Percentiles rank a stretch among this genome's conserved stretches.
Conservation (phyloP, 495 filamentous ascomycete genomes). For the Acidiella bohemica region DNA sequence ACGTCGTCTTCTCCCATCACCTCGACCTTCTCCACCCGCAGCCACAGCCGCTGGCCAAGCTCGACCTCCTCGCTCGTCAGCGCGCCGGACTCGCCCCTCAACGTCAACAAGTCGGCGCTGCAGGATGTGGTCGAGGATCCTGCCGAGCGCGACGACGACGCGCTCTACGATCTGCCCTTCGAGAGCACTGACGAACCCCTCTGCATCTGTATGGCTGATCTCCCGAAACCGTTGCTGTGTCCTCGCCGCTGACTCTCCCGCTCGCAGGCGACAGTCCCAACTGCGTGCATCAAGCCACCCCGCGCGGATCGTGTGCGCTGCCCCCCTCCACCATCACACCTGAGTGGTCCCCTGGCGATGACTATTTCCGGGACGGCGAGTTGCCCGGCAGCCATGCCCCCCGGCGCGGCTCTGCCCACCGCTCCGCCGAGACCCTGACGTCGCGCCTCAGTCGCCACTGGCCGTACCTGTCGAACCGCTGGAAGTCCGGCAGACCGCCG, state of each 20-base stretch:
- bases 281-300: conserved; percentile 14
- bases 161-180: not conserved
- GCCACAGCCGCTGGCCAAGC: conserved; percentile 46
- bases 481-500: conserved; percentile 36
- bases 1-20: conserved; percentile 47
- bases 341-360: conserved; percentile 15
- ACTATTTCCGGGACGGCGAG: conserved; percentile 40
- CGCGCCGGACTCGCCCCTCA: conserved; percentile 33
- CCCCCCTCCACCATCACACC: not conserved
- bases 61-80: conserved; percentile 49
- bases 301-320: not conserved
- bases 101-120: conserved; percentile 11
- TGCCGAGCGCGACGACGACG: conserved; percentile 9
- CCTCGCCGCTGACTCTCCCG: too few species aligned
- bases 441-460: conserved; percentile 57
- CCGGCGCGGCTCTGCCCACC: conserved; percentile 52
- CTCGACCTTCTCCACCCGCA: conserved; percentile 44
- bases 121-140: conserved; percentile 18
- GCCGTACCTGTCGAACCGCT: conserved; percentile 56
- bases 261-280: conserved; percentile 14
- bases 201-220: conserved; percentile 14
- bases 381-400: conserved; percentile 34
- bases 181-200: conserved; percentile 5
- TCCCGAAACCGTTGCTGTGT: too few species aligned
- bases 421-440: conserved; percentile 48